These are phyloP conservation scores for Metschnikowia peoriensis DNA, from an alignment of 805 yeast species.

Conservation along the genomic window DNA sequence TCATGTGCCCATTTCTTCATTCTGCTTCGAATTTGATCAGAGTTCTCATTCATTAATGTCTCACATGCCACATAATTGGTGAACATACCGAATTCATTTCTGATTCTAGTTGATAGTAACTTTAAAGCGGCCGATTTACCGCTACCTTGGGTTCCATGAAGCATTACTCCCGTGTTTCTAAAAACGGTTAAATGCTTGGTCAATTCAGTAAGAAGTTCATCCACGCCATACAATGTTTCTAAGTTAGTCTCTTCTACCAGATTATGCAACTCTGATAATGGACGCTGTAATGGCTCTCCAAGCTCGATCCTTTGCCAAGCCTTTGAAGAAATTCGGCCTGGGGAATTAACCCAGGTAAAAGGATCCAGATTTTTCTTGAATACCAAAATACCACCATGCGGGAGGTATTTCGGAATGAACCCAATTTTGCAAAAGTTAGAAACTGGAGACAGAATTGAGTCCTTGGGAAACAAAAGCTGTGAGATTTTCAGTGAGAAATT, in stretches of 20 bases:
- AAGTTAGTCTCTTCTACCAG: conserved; percentile 9
- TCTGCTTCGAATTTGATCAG: conserved; percentile 44
- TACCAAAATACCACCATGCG: conserved; percentile 59
- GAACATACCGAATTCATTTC: conserved; percentile 39
- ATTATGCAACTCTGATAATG: conserved; percentile 38
- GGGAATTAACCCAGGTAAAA: conserved; percentile 42
- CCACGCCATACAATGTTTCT: conserved; percentile 55
- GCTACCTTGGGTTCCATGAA: conserved; percentile 76
- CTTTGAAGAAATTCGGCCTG: conserved; percentile 25
- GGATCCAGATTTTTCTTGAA: conserved; percentile 46
- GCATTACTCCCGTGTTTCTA: conserved; percentile 52
- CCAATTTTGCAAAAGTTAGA: conserved; percentile 58
- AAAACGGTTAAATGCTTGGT: conserved; percentile 41
- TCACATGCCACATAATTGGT: conserved; percentile 55
- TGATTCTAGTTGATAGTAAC: conserved; percentile 38
- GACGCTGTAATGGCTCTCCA: conserved; percentile 48
- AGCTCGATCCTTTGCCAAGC: conserved; percentile 42
- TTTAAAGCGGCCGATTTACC: conserved; percentile 68
- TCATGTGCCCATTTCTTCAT: conserved; percentile 45
- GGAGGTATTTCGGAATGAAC: conserved; percentile 42
- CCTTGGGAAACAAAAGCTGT: conserved; percentile 18
- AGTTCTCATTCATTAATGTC: conserved; percentile 52
- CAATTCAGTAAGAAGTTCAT: conserved; percentile 39
- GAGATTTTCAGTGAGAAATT: conserved; percentile 21
- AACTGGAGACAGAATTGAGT: conserved; percentile 34